phyloP scores from a whole-genome alignment of 2,329 filamentous ascomycete genomes.

The Dryadomyces quercivorus region DNA sequence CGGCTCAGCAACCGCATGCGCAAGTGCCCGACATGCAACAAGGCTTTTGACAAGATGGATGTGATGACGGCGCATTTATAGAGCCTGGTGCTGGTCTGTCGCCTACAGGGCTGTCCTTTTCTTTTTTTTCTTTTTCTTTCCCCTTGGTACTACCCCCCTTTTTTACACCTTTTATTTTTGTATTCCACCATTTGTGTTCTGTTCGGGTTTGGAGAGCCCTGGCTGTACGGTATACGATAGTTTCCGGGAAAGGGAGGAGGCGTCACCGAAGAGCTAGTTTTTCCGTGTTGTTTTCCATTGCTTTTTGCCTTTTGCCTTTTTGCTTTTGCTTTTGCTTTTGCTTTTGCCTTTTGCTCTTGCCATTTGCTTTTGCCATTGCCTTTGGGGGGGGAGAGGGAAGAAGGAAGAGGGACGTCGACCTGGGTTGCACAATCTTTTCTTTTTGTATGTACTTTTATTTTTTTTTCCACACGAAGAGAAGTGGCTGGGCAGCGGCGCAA shows the following conservation, averaged over 20 bases:
- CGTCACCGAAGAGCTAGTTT: background rate
- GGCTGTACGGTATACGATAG: conserved; percentile 4
- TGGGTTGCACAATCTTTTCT: background rate
- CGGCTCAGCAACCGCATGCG: conserved; percentile 80
- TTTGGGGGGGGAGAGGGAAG: background rate
- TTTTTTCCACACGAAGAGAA: background rate
- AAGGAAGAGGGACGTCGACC: background rate
- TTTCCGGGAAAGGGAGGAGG: conserved; percentile 1
- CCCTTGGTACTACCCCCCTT: background rate
- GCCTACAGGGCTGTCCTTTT: background rate
- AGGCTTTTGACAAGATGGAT: conserved; percentile 83
- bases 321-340: background rate
- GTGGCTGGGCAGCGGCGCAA: background rate
- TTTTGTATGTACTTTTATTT: background rate
- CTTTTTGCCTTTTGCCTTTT: background rate
- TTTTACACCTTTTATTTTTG: background rate
- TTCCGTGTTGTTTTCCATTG: background rate
- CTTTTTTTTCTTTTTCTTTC: background rate
- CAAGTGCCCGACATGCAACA: conserved; percentile 90
- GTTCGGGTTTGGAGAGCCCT: background rate
- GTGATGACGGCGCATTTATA: conserved; percentile 58
- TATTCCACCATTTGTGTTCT: background rate
- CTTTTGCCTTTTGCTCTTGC: background rate
- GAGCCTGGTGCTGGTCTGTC: background rate
- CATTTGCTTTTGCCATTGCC: background rate